Evolutionary conservation across 148 eudicot species (phyloP), one percentile per base, ranked within the genome.

Genomic region (Nyssa sinensis): DNA sequence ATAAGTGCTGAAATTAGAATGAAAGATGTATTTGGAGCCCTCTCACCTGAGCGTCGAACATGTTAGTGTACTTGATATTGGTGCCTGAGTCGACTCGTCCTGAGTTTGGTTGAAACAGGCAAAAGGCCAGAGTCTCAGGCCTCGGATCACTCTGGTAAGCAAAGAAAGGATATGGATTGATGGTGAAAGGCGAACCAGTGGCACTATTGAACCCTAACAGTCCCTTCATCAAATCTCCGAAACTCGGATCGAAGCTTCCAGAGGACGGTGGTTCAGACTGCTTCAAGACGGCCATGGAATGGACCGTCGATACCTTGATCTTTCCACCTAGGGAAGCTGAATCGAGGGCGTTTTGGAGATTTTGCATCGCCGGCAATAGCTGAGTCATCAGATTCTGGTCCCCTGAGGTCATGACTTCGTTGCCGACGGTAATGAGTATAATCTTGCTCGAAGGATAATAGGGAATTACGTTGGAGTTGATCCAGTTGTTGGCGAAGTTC

Each of bases 41-140:
- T 84, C 63, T 75, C 11, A 84, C 86, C 84, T 86, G 88, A 44
- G 93, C 90, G 71, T 89, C 93, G 53, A 89, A 89, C 93, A 89
- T 86, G 84, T 89, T 89, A 12, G 70, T 83, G 53, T 89, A 89
- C 80, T 89, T 86, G 57, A 86, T 84, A 29, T 75, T 75, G 41
- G 86, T 74, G 8, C 81, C 82, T 14, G 88, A 76, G 39, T 89
- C 93, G 31, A 85, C 78, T 31, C 86, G 82, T 0, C 93, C 93
- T 9, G 83, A 37, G 49, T 89, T 86, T 0, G 88, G 85, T 66
- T 86, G 79, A 74, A 86, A 89, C 67, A 89, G 44, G 57, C 88
- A 84, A 74, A 86, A 89, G 8, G 88, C 87, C 21, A 89, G 75
- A 12, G 90, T 86, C 34, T 83, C 90, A 0, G 88, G 84, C 10